Conservation (phyloP, 768 basidiomycete genomes). For the Erythrobasidium yunnanense region DNA sequence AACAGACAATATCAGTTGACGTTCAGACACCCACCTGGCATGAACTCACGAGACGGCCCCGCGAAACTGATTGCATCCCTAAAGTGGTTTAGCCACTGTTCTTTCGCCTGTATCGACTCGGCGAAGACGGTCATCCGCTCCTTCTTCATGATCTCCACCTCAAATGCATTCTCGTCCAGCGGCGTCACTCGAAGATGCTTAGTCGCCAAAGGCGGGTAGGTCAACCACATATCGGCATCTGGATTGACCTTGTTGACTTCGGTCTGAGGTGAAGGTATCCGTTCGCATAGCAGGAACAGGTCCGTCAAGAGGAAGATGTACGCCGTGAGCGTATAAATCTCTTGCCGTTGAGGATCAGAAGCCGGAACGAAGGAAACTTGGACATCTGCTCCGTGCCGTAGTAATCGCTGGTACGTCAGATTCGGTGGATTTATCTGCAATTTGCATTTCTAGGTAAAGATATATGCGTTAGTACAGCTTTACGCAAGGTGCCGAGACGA, state of each 20-base stretch:
- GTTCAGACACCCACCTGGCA: constrained; percentile 2
- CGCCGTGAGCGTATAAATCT: constrained; percentile 63
- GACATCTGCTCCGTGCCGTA: constrained; percentile 63
- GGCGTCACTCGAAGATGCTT: constrained; percentile 71
- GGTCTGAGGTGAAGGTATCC: constrained; percentile 60
- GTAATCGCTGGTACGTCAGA: constrained; percentile 63
- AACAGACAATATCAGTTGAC: neutral
- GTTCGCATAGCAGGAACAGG: constrained; percentile 78
- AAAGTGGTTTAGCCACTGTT: constrained; percentile 59
- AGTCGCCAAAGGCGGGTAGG: constrained; percentile 88
- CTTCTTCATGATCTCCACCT: constrained; percentile 75
- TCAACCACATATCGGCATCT: constrained; percentile 66
- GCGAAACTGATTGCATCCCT: constrained; percentile 72
- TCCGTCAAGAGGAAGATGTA: constrained; percentile 85
- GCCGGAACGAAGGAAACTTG: constrained; percentile 65
- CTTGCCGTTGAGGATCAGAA: constrained; percentile 52
- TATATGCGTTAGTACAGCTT: too few relatives aligned
- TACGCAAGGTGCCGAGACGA: too few relatives aligned
- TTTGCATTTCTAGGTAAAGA: constrained; percentile 59
- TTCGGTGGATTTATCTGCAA: constrained; percentile 76
- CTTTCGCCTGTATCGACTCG: constrained; percentile 52
- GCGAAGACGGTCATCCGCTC: constrained; percentile 63
- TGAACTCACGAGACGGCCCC: constrained; percentile 53
- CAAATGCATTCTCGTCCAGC: constrained; percentile 53
- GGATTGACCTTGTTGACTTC: constrained; percentile 39